These are phyloP conservation scores for Blastobotrys indianensis DNA, from an alignment of 1,139 yeast species.

Conservation along the genomic window DNA sequence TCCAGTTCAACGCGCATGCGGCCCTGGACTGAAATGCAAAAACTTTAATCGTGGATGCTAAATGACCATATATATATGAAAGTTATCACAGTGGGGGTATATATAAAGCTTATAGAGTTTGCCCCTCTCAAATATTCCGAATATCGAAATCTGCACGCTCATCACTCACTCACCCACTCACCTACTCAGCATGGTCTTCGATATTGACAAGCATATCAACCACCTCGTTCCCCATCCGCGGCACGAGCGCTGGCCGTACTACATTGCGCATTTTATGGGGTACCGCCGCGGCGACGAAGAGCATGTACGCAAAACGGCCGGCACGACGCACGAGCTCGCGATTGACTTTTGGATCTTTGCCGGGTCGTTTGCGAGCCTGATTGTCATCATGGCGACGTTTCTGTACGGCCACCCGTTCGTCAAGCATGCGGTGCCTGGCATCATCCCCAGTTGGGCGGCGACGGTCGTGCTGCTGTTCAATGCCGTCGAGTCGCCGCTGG, in stretches of 20 bases:
- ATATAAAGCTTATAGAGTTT: no score
- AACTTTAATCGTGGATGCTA: no score
- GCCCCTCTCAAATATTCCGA: no score
- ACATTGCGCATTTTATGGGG: conserved; percentile 22
- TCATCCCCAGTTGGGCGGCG: conserved; percentile 59
- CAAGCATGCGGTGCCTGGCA: conserved; percentile 44
- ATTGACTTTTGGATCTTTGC: conserved; percentile 23
- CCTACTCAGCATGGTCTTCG: conserved; percentile 6
- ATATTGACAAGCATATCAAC: conserved; percentile 22
- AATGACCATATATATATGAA: no score
- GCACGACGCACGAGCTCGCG: conserved; percentile 5
- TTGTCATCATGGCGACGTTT: conserved; percentile 48
- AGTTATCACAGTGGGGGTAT: no score
- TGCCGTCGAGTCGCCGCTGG: conserved; percentile 50
- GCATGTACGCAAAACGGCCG: no score
- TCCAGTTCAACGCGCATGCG: no score
- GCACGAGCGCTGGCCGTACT: conserved; percentile 20
- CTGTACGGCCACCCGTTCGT: conserved; percentile 42
- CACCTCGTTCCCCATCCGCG: conserved; percentile 20
- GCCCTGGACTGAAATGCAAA: no score
- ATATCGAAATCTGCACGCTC: no score
- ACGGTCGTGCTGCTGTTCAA: conserved; percentile 58
- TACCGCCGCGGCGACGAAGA: conserved; percentile 13
- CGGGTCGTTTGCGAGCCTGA: conserved; percentile 47
- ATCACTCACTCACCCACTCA: no score